phyloP scores from a whole-genome alignment of 192 early-diverging fungal genomes.

The Umbelopsis ramanniana region DNA sequence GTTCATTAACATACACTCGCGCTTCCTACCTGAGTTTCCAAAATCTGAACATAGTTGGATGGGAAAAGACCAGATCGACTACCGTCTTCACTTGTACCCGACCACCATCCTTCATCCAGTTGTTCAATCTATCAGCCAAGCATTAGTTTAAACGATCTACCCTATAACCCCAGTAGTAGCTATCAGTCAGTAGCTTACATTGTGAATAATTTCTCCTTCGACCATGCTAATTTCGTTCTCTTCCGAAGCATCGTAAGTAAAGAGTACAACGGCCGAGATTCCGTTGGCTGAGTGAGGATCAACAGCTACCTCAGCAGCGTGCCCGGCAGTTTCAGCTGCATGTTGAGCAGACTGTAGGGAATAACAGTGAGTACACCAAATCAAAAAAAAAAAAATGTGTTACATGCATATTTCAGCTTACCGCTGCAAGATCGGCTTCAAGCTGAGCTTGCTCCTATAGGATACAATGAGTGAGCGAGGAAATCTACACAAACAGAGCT shows the following conservation, averaged over 20 bases:
- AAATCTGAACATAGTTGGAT: slow-evolving; percentile 46
- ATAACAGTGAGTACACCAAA: neutral
- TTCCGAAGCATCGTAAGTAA: slow-evolving; percentile 78
- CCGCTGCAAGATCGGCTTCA: slow-evolving; percentile 23
- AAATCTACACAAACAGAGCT: too few species aligned
- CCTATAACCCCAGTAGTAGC: neutral
- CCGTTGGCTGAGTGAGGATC: slow-evolving; percentile 21
- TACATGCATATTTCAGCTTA: neutral
- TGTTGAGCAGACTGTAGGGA: slow-evolving; percentile 5
- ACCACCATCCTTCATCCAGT: slow-evolving; percentile 94
- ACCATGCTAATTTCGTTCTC: slow-evolving; percentile 84
- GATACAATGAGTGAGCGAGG: too few species aligned
- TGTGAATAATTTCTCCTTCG: slow-evolving; percentile 79
- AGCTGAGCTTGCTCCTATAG: slow-evolving; percentile 19
- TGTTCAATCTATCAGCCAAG: slow-evolving; percentile 65
- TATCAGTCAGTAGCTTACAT: neutral
- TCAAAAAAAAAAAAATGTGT: neutral
- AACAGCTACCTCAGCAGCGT: slow-evolving; percentile 32
- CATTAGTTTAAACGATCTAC: neutral
- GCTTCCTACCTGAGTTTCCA: slow-evolving; percentile 24
- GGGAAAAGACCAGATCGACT: slow-evolving; percentile 83
- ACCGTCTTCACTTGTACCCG: slow-evolving; percentile 78
- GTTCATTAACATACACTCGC: neutral
- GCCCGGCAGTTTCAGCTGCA: slow-evolving; percentile 16
- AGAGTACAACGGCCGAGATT: slow-evolving; percentile 70